phyloP scores from a whole-genome alignment of 306 rosid species.

The Nissolia schottii region DNA sequence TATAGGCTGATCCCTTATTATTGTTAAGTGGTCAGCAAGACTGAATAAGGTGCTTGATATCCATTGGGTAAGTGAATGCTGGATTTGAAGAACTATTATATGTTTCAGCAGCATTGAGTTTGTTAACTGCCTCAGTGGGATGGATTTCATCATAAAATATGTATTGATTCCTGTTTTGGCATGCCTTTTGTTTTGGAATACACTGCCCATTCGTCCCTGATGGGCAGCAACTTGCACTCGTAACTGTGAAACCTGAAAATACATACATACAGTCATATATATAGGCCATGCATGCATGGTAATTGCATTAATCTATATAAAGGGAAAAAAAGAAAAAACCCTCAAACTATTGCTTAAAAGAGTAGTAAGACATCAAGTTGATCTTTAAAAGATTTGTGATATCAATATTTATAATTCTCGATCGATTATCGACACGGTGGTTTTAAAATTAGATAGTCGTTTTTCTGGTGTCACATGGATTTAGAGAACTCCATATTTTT shows the following conservation, averaged over 20 bases:
- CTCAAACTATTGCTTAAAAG: too few relatives aligned
- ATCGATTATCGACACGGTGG: too few relatives aligned
- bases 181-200: not conserved
- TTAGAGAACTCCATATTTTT: too few relatives aligned
- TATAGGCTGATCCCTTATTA: not conserved
- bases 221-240: conserved; percentile 24
- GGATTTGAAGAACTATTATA: not conserved
- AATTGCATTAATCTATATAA: too few relatives aligned
- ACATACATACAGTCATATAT: too few relatives aligned
- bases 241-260: conserved; percentile 34
- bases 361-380: too few relatives aligned
- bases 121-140: conserved; percentile 12
- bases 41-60: conserved; percentile 17
- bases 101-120: not conserved
- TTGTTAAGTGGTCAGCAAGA: not conserved
- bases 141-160: conserved; percentile 38
- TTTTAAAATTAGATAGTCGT: too few relatives aligned
- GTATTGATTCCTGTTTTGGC: conserved; percentile 30
- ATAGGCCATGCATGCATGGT: too few relatives aligned
- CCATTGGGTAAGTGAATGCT: conserved; percentile 25
- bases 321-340: too few relatives aligned
- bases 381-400: too few relatives aligned
- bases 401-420: too few relatives aligned
- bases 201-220: conserved; percentile 20
- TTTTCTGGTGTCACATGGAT: too few relatives aligned